Conservation (phyloP, 805 yeast species). For the Lipomyces sp. region DNA sequence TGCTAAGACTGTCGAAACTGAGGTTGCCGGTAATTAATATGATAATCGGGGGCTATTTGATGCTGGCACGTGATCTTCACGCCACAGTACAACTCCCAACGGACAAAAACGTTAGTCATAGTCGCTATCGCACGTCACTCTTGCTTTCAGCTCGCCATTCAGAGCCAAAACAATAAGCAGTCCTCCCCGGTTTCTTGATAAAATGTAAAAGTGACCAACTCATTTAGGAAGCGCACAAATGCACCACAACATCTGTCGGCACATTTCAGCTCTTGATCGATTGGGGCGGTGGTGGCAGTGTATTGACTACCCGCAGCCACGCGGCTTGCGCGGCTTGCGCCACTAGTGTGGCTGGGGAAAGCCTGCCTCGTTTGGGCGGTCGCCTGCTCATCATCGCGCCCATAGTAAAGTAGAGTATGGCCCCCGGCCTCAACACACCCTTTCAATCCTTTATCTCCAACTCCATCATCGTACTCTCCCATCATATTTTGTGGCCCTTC, state of each 20-base stretch:
- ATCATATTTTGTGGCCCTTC: not conserved
- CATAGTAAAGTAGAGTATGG: too few relatives aligned
- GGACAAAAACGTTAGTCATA: too few relatives aligned
- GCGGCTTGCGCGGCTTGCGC: not conserved
- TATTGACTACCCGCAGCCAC: not conserved
- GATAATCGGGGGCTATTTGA: too few relatives aligned
- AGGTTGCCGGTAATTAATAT: too few relatives aligned
- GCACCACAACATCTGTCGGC: not conserved
- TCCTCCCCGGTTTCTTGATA: too few relatives aligned
- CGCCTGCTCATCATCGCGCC: not conserved
- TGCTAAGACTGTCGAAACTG: too few relatives aligned
- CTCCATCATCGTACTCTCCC: not conserved
- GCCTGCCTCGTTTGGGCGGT: not conserved
- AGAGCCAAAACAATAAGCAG: too few relatives aligned
- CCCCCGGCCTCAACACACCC: not conserved
- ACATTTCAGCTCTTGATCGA: not conserved
- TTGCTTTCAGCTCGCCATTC: not conserved
- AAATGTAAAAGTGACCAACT: too few relatives aligned
- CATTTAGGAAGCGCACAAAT: too few relatives aligned
- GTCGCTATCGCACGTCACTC: too few relatives aligned
- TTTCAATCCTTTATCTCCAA: not conserved
- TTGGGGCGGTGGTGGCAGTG: not conserved
- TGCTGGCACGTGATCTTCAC: too few relatives aligned
- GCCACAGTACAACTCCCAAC: too few relatives aligned
- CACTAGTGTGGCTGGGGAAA: not conserved